Base-by-base conservation (phyloP, 1,284 basidiomycete genomes). In the Boletus semigastroideus region DNA sequence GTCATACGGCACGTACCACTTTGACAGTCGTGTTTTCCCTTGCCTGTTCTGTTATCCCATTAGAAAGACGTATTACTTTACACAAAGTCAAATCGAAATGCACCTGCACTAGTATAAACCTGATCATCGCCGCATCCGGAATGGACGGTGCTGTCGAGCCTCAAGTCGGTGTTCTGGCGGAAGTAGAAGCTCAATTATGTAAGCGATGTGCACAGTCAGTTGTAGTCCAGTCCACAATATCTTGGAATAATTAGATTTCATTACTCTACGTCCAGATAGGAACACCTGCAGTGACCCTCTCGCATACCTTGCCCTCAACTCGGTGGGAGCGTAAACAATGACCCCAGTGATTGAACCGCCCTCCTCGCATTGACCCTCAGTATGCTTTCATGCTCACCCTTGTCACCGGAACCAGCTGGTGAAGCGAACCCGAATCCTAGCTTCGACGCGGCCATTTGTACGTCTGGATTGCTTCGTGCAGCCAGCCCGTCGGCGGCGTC, bases 1-100 rank as follows among this genome's bases (percentile, higher is more conserved):
- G 58, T 95, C 93, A 60, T 92, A 95, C 2, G 94, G 94, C 28
- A 90, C 90, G 74, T 97, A 98, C 93, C 94, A 98, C 74, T 98
- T 99, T 16, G 93, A 95, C 42, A 98, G 72, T 38, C 96, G 81
- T 3, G 96, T 97, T 76, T 99, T 99, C 39, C 97, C 97, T 76
- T 99, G 96, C 46, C 96, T 84, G 68, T 98, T 98, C 92, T 97
- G 67, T 16, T 37, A 11, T 33, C 4, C 28, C 28, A 22, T 57
- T 25, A 50, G 44, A 54, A 45, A 31, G 8, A 39, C 3, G 16
- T 41, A 14, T 27, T 14, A 3, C 27, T 2, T 9, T 17, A 25
- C 4, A 2, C 2, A n/a, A 19, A 14, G n/a, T n/a, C 13, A 11
- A 30, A 46, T 3, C n/a, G n/a, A 27, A 25, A 13, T 17, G n/a